Evolutionary conservation across 345 rosid species (phyloP).

Genomic region (Ceriops zippeliana): DNA sequence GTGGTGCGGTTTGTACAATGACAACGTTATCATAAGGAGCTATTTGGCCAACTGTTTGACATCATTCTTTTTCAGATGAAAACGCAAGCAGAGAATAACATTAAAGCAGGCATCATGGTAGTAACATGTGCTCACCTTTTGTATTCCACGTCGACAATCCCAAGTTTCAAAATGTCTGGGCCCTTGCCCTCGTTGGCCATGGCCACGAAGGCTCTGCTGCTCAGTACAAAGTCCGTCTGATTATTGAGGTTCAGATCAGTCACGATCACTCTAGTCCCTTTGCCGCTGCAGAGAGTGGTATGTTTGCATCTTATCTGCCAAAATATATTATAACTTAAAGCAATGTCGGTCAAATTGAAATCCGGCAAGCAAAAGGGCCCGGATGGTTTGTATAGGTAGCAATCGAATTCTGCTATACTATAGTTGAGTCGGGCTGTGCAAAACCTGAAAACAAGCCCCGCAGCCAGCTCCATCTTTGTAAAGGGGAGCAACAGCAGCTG

Average conservation of each 20-base stretch:
- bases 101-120: too few relatives aligned
- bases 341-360: neutral
- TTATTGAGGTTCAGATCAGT: conserved; percentile 67
- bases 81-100: too few relatives aligned
- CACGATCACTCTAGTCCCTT: conserved; percentile 60
- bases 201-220: conserved; percentile 74
- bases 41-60: too few relatives aligned
- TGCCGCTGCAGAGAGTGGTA: conserved; percentile 44
- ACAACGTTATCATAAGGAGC: conserved; percentile 2
- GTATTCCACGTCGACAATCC: conserved; percentile 65
- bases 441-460: conserved; percentile 89
- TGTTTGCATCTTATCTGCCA: conserved; percentile 76
- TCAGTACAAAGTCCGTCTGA: conserved; percentile 70
- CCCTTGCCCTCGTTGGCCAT: conserved; percentile 65
- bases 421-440: neutral
- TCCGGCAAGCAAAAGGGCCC: neutral
- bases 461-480: conserved; percentile 87
- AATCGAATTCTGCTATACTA: too few relatives aligned
- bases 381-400: too few relatives aligned
- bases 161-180: conserved; percentile 47
- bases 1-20: conserved; percentile 3
- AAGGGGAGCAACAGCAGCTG: conserved; percentile 65
- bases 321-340: neutral
- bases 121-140: conserved; percentile 42
- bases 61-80: too few relatives aligned